Evolutionary conservation across 805 yeast genomes (phyloP).

Genomic region (Wickerhamomyces alni): DNA sequence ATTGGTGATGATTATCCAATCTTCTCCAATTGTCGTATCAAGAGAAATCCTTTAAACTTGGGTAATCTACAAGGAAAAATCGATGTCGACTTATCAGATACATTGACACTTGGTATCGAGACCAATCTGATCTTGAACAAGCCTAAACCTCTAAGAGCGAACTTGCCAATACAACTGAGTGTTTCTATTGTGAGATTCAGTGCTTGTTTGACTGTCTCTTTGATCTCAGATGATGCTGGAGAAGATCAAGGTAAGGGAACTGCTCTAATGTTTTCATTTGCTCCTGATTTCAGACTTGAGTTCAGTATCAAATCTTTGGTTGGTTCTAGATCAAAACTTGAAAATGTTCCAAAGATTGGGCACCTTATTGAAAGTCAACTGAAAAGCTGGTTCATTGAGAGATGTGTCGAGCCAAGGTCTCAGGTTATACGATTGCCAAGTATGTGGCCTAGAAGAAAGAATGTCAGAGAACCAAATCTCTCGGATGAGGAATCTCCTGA

Average conservation of each 20-base stretch:
- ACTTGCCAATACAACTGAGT: constrained; percentile 75
- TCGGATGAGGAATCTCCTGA: constrained; percentile 5
- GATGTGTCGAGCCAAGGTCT: constrained; percentile 91
- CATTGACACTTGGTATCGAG: constrained; percentile 79
- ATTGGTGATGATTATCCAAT: constrained; percentile 95
- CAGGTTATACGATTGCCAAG: constrained; percentile 82
- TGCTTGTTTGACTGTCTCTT: constrained; percentile 78
- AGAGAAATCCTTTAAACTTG: constrained; percentile 43
- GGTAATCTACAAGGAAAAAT: constrained; percentile 74
- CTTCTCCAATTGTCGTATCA: constrained; percentile 85
- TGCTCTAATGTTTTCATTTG: constrained; percentile 81
- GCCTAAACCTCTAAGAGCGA: constrained; percentile 80
- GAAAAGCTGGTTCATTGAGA: constrained; percentile 83
- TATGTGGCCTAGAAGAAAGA: constrained; percentile 72
- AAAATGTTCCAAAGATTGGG: constrained; percentile 88
- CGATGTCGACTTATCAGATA: constrained; percentile 85
- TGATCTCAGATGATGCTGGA: constrained; percentile 21
- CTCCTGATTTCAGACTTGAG: constrained; percentile 87
- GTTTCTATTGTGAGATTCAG: constrained; percentile 89
- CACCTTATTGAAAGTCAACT: constrained; percentile 77
- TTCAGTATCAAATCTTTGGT: constrained; percentile 83
- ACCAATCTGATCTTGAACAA: constrained; percentile 73
- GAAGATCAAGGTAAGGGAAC: constrained; percentile 39
- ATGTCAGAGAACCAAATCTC: constrained; percentile 37
- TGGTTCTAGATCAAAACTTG: constrained; percentile 88